Conservation (phyloP, 2,329 filamentous ascomycete species). For the Lecanicillium sp. region DNA sequence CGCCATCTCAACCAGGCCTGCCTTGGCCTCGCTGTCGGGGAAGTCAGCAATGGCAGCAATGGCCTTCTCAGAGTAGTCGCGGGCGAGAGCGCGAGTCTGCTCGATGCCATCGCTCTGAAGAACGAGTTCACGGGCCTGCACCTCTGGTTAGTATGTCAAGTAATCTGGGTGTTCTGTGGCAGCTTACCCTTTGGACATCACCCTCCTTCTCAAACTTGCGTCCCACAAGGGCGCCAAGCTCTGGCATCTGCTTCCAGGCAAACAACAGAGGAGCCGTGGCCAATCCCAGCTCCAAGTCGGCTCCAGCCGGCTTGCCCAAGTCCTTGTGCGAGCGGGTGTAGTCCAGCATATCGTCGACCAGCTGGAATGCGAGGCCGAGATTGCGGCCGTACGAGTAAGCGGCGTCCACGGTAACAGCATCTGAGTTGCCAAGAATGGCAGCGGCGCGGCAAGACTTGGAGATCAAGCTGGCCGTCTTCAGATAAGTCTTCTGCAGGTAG, state of each 20-base stretch:
- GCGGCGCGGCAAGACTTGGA: slow-evolving; percentile 91
- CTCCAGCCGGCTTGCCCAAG: slow-evolving; percentile 89
- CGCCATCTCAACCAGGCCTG: slow-evolving; percentile 87
- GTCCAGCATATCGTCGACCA: slow-evolving; percentile 96
- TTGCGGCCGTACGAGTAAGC: slow-evolving; percentile 92
- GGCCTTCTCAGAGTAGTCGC: slow-evolving; percentile 85
- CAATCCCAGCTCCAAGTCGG: slow-evolving; percentile 85
- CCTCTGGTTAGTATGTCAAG: slow-evolving; percentile 3
- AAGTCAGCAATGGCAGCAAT: slow-evolving; percentile 77
- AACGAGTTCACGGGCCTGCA: slow-evolving; percentile 82
- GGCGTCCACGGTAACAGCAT: slow-evolving; percentile 75
- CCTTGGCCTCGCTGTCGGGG: slow-evolving; percentile 91
- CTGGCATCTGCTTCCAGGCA: slow-evolving; percentile 84
- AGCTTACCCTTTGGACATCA: slow-evolving; percentile 73
- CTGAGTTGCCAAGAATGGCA: slow-evolving; percentile 73
- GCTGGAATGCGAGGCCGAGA: slow-evolving; percentile 87
- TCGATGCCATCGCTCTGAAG: slow-evolving; percentile 78
- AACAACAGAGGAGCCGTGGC: slow-evolving; percentile 92
- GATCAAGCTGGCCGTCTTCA: slow-evolving; percentile 93
- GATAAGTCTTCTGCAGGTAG: slow-evolving; percentile 96
- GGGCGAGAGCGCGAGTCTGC: slow-evolving; percentile 82
- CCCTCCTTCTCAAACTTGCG: slow-evolving; percentile 80
- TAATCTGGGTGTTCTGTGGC: not conserved
- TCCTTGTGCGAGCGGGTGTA: slow-evolving; percentile 82
- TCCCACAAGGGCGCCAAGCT: slow-evolving; percentile 81